phyloP scores from a whole-genome alignment of 75 land plant genomes.

The Selaginella moellendorffii region DNA sequence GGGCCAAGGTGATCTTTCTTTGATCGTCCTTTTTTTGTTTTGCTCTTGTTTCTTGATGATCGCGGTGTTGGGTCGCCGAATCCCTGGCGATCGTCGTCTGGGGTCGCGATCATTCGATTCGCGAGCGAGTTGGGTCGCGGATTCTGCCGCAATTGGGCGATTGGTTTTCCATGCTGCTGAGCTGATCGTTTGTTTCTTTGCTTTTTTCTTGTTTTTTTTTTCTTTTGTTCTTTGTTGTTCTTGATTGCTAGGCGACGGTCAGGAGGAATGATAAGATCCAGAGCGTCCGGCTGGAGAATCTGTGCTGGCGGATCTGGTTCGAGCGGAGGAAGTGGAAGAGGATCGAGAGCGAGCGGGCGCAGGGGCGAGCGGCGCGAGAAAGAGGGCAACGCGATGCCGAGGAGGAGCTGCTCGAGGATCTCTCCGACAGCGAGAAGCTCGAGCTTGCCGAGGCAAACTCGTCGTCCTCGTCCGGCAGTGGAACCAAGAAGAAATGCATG shows the following conservation, averaged over 20 bases:
- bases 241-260: neutral
- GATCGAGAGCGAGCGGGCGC: neutral
- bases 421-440: constrained; percentile 62
- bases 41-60: too few species aligned
- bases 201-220: too few species aligned
- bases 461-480: too few species aligned
- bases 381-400: constrained; percentile 60
- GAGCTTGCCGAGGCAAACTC: constrained; percentile 9
- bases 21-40: too few species aligned
- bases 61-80: too few species aligned
- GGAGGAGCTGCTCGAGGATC: constrained; percentile 59
- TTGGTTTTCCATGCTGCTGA: neutral
- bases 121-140: too few species aligned
- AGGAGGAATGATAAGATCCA: neutral
- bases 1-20: neutral
- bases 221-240: neutral
- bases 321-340: neutral
- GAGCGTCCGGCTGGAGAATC: neutral
- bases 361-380: constrained; percentile 22
- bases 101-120: too few species aligned
- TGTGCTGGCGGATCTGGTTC: neutral
- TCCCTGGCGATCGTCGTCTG: too few species aligned
- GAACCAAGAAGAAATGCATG: too few species aligned
- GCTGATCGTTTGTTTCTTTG: too few species aligned
- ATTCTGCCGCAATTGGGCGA: too few species aligned